Percentiles rank a stretch among this genome's conserved stretches.
phyloP scores from a whole-genome alignment of 768 basidiomycete species.

The Phlegmacium glaucopus region DNA sequence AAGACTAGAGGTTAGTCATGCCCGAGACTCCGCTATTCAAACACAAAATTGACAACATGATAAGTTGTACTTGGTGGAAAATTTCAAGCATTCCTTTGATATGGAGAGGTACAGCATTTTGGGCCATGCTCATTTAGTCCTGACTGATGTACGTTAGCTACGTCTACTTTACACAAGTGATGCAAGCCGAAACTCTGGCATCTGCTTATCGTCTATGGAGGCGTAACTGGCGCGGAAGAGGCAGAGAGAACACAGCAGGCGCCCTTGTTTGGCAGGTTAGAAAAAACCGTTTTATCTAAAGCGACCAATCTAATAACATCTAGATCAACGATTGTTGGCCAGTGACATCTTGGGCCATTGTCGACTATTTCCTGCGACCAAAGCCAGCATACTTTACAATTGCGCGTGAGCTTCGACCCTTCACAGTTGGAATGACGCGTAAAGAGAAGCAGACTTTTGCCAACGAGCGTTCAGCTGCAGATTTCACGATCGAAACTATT shows the following conservation, averaged over 20 bases:
- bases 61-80: constrained; percentile 89
- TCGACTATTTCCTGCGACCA: constrained; percentile 90
- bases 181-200: constrained; percentile 91
- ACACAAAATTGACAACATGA: too few relatives aligned
- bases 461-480: constrained; percentile 60
- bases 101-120: constrained; percentile 64
- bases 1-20: constrained; percentile 61
- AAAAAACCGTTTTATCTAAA: neutral
- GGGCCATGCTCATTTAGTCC: neutral
- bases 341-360: constrained; percentile 89
- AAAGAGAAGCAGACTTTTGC: constrained; percentile 61
- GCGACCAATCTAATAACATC: neutral
- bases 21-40: neutral
- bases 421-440: constrained; percentile 83
- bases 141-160: constrained; percentile 46
- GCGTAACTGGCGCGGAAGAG: constrained; percentile 86
- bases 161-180: constrained; percentile 91
- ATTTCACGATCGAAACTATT: constrained; percentile 61
- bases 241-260: constrained; percentile 82
- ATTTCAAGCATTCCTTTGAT: constrained; percentile 87
- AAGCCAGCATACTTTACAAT: constrained; percentile 90
- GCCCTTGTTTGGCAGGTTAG: constrained; percentile 94
- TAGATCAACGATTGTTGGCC: constrained; percentile 95
- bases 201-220: constrained; percentile 91
- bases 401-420: constrained; percentile 76